Evolutionary conservation across 2,329 filamentous ascomycete species (phyloP).

Genomic region (Aspergillus spinulosporus): DNA sequence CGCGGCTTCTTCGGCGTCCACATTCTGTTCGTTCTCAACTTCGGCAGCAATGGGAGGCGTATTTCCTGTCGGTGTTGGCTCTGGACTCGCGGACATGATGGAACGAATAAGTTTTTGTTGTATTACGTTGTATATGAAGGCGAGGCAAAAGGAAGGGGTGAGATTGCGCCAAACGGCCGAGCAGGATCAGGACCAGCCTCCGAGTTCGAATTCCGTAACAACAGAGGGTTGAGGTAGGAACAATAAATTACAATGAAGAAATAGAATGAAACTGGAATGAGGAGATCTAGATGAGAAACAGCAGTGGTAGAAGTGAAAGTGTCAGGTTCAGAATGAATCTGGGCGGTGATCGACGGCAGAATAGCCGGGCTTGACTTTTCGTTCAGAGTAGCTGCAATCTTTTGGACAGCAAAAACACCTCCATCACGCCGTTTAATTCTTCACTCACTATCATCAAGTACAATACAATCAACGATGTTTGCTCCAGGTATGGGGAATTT

Average conservation of each 20-base stretch:
- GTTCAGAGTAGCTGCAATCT: slow-evolving; percentile 15
- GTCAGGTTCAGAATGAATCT: slow-evolving; percentile 7
- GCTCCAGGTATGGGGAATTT: slow-evolving; percentile 31
- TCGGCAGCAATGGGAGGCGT: slow-evolving; percentile 17
- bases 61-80: slow-evolving; percentile 23
- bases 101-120: neutral
- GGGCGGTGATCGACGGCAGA: slow-evolving; percentile 21
- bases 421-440: slow-evolving; percentile 1
- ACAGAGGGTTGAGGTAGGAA: neutral
- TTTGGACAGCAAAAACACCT: neutral
- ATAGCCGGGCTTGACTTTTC: slow-evolving; percentile 17
- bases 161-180: neutral
- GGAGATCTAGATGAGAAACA: neutral
- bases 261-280: neutral
- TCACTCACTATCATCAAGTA: neutral
- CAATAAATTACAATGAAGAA: slow-evolving; percentile 3
- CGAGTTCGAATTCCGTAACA: neutral
- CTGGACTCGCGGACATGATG: slow-evolving; percentile 42
- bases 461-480: slow-evolving; percentile 31
- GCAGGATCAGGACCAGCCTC: slow-evolving; percentile 9
- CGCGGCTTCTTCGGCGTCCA: slow-evolving; percentile 23
- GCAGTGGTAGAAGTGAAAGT: slow-evolving; percentile 5
- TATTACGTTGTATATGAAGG: neutral
- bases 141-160: slow-evolving; percentile 8
- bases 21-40: slow-evolving; percentile 22